These are phyloP conservation scores for Mitragyna speciosa DNA, from an alignment of 257 asterid genomes.

Conservation along the genomic window DNA sequence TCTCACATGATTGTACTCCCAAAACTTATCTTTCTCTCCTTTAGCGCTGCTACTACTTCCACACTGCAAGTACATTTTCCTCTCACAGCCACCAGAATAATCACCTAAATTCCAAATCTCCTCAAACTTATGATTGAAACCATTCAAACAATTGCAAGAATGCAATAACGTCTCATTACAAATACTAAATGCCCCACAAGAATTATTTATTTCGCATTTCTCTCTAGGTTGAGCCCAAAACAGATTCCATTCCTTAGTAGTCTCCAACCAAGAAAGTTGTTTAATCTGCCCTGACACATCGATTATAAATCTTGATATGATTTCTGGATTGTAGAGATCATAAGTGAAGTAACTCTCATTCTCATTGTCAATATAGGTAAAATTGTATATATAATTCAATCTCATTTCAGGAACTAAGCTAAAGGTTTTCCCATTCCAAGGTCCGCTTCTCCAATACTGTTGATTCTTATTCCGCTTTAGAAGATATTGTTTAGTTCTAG, in stretches of 20 bases:
- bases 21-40: slow-evolving; percentile 29
- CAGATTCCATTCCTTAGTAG: slow-evolving; percentile 25
- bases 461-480: slow-evolving; percentile 47
- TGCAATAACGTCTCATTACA: slow-evolving; percentile 34
- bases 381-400: slow-evolving; percentile 26
- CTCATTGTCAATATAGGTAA: slow-evolving; percentile 25
- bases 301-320: slow-evolving; percentile 37
- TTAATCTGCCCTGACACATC: slow-evolving; percentile 47
- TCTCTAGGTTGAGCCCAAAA: slow-evolving; percentile 47
- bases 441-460: slow-evolving; percentile 64
- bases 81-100: slow-evolving; percentile 45
- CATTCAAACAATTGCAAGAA: slow-evolving; percentile 42
- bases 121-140: slow-evolving; percentile 25
- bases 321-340: slow-evolving; percentile 9
- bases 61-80: slow-evolving; percentile 29
- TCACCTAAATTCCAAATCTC: slow-evolving; percentile 38
- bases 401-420: slow-evolving; percentile 54
- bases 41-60: slow-evolving; percentile 3
- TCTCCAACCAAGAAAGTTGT: slow-evolving; percentile 34
- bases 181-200: slow-evolving; percentile 43
- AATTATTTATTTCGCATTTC: slow-evolving; percentile 46
- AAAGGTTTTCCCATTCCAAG: slow-evolving; percentile 62
- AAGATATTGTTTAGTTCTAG: slow-evolving; percentile 36
- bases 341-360: slow-evolving; percentile 50
- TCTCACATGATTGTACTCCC: slow-evolving; percentile 14